phyloP scores from a whole-genome alignment of 495 filamentous ascomycete species.

The Rhypophila decipiens region DNA sequence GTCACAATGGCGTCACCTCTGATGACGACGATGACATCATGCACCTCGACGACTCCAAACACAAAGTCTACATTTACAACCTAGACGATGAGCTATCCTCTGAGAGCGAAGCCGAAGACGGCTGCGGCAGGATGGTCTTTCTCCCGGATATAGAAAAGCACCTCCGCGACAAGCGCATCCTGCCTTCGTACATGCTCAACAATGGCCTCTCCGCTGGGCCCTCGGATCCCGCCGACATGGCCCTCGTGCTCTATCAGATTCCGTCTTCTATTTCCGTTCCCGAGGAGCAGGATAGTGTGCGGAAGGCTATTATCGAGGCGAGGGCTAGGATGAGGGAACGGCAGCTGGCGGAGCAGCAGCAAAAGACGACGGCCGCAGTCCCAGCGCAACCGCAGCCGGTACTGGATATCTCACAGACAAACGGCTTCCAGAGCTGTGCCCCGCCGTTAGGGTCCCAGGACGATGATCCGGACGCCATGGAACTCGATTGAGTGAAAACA shows the following conservation, averaged over 20 bases:
- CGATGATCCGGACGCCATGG: constrained; percentile 57
- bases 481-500: constrained; percentile 47
- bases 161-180: constrained; percentile 58
- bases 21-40: constrained; percentile 55
- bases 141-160: constrained; percentile 79
- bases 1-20: background rate
- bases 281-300: constrained; percentile 70
- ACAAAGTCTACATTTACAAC: constrained; percentile 85
- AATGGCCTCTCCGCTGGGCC: constrained; percentile 16
- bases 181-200: constrained; percentile 51
- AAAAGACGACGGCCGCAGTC: background rate
- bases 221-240: constrained; percentile 34
- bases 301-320: constrained; percentile 80
- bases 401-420: background rate
- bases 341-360: constrained; percentile 18
- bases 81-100: constrained; percentile 81
- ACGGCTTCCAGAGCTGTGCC: background rate
- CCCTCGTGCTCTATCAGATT: constrained; percentile 71
- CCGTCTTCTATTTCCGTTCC: constrained; percentile 71
- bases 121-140: constrained; percentile 63
- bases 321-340: constrained; percentile 56
- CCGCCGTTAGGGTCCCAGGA: background rate
- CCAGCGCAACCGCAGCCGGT: background rate
- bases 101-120: constrained; percentile 38
- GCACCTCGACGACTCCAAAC: constrained; percentile 80